These are phyloP conservation scores for Rhodotorula sp. DNA, from an alignment of 1,284 basidiomycete species.

Conservation along the genomic window DNA sequence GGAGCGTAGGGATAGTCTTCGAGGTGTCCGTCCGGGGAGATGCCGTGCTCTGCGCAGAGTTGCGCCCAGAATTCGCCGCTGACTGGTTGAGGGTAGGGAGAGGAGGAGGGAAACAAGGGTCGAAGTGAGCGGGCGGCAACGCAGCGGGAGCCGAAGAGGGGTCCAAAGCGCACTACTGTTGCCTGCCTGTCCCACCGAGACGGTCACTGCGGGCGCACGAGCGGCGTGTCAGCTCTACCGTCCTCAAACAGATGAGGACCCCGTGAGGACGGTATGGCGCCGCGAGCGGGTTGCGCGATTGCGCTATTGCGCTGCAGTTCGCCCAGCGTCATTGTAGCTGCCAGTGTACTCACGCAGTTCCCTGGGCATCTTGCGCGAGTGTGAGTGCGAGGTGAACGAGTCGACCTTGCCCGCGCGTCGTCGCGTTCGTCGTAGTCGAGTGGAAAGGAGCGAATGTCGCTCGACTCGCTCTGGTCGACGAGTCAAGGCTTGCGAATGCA, in stretches of 20 bases:
- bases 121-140: too few species aligned
- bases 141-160: conserved; percentile 4
- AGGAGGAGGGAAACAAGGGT: not conserved
- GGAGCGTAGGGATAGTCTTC: conserved; percentile 58
- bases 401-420: not conserved
- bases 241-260: too few species aligned
- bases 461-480: too few species aligned
- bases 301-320: too few species aligned
- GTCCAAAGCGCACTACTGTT: conserved; percentile 73
- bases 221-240: not conserved
- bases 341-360: conserved; percentile 22
- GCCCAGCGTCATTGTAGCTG: too few species aligned
- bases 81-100: conserved; percentile 55
- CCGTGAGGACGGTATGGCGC: too few species aligned
- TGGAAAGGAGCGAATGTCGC: too few species aligned
- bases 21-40: conserved; percentile 85
- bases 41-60: conserved; percentile 92
- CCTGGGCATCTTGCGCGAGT: conserved; percentile 25
- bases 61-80: conserved; percentile 92
- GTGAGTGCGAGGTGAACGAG: not conserved
- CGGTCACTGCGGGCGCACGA: conserved; percentile 55
- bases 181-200: conserved; percentile 91
- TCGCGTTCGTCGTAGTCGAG: too few species aligned
- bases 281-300: too few species aligned
- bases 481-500: too few species aligned